Percentiles rank a stretch among this genome's conserved stretches.
Conservation (phyloP, 129 eudicot genomes). For the Helichrysum umbraculigerum region DNA sequence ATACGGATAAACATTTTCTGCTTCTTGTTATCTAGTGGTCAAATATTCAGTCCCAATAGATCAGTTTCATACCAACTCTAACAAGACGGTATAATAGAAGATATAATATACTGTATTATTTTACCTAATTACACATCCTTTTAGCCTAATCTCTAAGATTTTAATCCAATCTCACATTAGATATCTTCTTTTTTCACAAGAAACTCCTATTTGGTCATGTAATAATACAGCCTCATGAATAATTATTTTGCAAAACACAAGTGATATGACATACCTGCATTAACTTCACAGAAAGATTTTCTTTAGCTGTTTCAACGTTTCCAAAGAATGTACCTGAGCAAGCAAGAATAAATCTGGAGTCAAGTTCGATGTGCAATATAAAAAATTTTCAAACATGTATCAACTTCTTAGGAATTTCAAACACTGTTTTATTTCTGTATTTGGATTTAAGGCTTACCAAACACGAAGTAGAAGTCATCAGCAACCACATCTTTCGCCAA, state of each 20-base stretch:
- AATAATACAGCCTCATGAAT: background rate
- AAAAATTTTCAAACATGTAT: background rate
- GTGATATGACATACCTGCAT: slow-evolving; percentile 63
- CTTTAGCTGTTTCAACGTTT: slow-evolving; percentile 64
- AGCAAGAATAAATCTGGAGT: background rate
- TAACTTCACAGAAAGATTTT: slow-evolving; percentile 61
- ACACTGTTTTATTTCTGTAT: background rate
- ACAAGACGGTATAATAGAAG: background rate
- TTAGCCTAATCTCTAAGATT: background rate
- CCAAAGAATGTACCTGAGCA: slow-evolving; percentile 79
- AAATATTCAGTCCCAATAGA: background rate
- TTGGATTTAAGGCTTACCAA: slow-evolving; percentile 48
- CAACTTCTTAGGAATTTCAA: slow-evolving; percentile 5
- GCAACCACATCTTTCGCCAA: slow-evolving; percentile 86
- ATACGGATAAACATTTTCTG: background rate
- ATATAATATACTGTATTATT: background rate
- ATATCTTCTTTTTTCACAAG: slow-evolving; percentile 1
- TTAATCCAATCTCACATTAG: background rate
- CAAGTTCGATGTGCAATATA: background rate
- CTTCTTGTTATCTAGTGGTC: background rate
- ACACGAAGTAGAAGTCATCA: slow-evolving; percentile 79
- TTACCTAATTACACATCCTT: background rate
- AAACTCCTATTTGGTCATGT: background rate
- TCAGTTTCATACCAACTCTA: background rate
- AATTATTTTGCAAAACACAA: background rate